These are phyloP conservation scores for Pseudozyma sp. DNA, from an alignment of 1,284 basidiomycete species.

Conservation along the genomic window DNA sequence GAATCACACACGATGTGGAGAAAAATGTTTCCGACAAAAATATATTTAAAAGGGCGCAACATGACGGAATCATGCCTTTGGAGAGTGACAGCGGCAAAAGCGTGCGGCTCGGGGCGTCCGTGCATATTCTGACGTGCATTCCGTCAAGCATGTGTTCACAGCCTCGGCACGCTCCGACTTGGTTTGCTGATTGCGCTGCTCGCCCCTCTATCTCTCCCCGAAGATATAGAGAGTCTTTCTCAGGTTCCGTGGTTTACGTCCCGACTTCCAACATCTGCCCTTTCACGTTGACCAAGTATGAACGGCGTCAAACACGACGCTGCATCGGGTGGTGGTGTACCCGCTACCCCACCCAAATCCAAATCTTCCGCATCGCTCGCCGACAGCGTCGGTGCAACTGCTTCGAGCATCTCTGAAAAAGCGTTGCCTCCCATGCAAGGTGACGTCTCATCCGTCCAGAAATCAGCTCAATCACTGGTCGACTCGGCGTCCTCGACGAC, in stretches of 20 bases:
- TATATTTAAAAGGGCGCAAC: neutral
- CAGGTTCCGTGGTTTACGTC: neutral
- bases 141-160: neutral
- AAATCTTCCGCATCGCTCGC: neutral
- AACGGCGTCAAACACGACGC: slow-evolving; percentile 37
- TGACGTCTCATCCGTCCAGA: slow-evolving; percentile 14
- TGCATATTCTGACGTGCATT: slow-evolving; percentile 9
- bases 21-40: neutral
- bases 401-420: slow-evolving; percentile 23
- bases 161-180: no score
- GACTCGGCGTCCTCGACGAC: slow-evolving; percentile 1
- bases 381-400: neutral
- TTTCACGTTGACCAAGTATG: slow-evolving; percentile 13
- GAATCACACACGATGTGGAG: slow-evolving; percentile 3
- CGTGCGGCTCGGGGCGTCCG: neutral
- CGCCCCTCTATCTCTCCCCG: no score
- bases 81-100: no score
- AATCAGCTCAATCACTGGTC: slow-evolving; percentile 11
- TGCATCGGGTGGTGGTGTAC: neutral
- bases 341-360: slow-evolving; percentile 20
- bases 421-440: slow-evolving; percentile 36
- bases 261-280: neutral
- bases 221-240: no score
- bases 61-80: slow-evolving; percentile 11
- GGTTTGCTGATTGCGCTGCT: no score